Conservation (phyloP, 768 basidiomycete species). For the Lyophyllum atratum region DNA sequence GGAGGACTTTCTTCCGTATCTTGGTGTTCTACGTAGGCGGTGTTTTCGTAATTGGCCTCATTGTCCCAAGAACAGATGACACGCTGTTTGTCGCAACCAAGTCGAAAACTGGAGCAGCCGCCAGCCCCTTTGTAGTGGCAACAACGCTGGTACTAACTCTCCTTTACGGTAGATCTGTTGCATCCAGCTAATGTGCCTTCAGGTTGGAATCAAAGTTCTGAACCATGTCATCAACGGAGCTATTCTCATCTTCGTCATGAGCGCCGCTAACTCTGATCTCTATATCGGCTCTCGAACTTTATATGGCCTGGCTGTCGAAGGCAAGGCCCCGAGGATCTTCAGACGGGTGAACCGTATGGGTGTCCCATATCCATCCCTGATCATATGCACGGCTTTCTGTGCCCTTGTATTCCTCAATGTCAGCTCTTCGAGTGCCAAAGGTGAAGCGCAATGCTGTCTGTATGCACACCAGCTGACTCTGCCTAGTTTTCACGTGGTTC, state of each 20-base stretch:
- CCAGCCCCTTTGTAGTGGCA: conserved; percentile 66
- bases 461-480: conserved; percentile 26
- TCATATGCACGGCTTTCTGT: conserved; percentile 57
- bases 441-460: conserved; percentile 25
- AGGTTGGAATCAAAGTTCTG: conserved; percentile 59
- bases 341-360: conserved; percentile 44
- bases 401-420: conserved; percentile 61
- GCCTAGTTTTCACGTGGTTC: conserved; percentile 51
- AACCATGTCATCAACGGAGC: conserved; percentile 67
- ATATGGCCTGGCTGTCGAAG: conserved; percentile 50
- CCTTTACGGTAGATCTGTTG: not conserved
- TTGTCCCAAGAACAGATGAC: conserved; percentile 62
- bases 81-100: conserved; percentile 48
- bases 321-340: conserved; percentile 50
- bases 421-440: conserved; percentile 49
- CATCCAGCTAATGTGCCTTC: not conserved
- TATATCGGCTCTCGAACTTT: conserved; percentile 53
- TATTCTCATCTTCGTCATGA: conserved; percentile 66
- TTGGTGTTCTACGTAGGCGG: conserved; percentile 66
- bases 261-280: conserved; percentile 64
- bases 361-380: conserved; percentile 52
- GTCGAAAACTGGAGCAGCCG: conserved; percentile 52
- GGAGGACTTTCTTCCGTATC: conserved; percentile 61
- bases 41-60: conserved; percentile 72
- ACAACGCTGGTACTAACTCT: conserved; percentile 33